Base-by-base conservation (phyloP, 2,329 filamentous ascomycete genomes). In the Zymoseptoria tritici region DNA sequence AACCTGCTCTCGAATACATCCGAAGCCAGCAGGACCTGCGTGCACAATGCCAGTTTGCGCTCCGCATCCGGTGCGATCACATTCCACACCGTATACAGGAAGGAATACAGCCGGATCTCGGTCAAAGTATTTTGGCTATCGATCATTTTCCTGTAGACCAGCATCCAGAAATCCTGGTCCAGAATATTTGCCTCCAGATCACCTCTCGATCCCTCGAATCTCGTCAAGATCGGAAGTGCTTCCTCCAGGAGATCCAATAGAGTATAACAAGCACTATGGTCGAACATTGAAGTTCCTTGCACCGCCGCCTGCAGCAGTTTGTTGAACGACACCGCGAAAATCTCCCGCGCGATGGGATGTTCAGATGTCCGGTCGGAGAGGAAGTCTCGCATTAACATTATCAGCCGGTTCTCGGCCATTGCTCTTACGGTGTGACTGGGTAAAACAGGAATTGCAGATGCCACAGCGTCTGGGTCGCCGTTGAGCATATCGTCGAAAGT, bases 201-300 rank as follows among this genome's bases (percentile, higher is more conserved):
- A 55, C 59, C 71, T 65, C 68, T 76, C 67, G 70, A 76, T 70
- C 71, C 79, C 74, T 76, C 83, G 74, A 86, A 89, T 57, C 84
- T 81, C 49, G 84, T 78, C 61, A 88, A 78, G 49, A 91, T 85
- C 16, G 84, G 78, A 55, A 96, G 78, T 1, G 87, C 82, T 74
- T 96, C 91, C 71, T 96, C 90, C 24, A 96, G 78, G 65, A 96
- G 91, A 72, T 97, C 92, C 71, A 91, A 93, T n/a, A 96, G 79
- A 9, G 90, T 89, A 71, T 94, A 94, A 73, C 91, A 95, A 19
- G 90, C 88, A 63, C 85, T 85, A 70, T 91, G 89, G 72, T 95
- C 87, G 71, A 88, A 96, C 57, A 90, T 80, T 0, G 90, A 92
- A 0, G 88, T 92, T 65, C 84, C 85, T 65, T 86, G 85, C 1